These are phyloP conservation scores for Trichoderma endophyticum DNA, from an alignment of 2,329 filamentous ascomycete genomes.

Conservation along the genomic window DNA sequence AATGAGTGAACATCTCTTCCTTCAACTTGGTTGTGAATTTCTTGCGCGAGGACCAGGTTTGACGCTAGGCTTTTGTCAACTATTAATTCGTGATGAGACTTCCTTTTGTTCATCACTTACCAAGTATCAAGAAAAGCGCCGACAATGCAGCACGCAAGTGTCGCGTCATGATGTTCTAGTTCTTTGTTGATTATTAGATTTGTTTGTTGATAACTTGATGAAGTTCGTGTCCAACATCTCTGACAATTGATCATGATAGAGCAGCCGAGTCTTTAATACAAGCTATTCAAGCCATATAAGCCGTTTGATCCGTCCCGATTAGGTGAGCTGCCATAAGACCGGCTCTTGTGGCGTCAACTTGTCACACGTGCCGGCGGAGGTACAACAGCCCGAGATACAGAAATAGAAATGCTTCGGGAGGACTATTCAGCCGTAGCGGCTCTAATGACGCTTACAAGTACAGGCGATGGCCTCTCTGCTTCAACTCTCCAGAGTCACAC, in stretches of 20 bases:
- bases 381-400: not conserved
- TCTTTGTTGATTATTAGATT: not conserved
- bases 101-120: not conserved
- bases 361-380: not conserved
- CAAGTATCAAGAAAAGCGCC: not conserved
- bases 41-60: not conserved
- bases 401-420: constrained; percentile 3
- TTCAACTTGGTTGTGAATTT: not conserved
- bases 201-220: not conserved
- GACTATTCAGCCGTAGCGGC: constrained; percentile 10
- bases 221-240: not conserved
- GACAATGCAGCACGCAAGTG: not conserved
- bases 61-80: not conserved
- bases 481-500: not conserved
- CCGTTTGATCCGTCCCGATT: not conserved
- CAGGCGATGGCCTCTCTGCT: not conserved
- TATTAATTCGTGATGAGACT: not conserved
- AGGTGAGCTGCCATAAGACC: not conserved
- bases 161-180: not conserved
- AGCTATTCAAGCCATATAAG: not conserved
- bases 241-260: not conserved
- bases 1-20: not conserved
- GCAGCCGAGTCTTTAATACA: not conserved
- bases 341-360: not conserved
- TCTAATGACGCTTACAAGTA: not conserved